These are phyloP conservation scores for Neopestalotiopsis clavispora DNA, from an alignment of 2,329 filamentous ascomycete species.

Conservation along the genomic window DNA sequence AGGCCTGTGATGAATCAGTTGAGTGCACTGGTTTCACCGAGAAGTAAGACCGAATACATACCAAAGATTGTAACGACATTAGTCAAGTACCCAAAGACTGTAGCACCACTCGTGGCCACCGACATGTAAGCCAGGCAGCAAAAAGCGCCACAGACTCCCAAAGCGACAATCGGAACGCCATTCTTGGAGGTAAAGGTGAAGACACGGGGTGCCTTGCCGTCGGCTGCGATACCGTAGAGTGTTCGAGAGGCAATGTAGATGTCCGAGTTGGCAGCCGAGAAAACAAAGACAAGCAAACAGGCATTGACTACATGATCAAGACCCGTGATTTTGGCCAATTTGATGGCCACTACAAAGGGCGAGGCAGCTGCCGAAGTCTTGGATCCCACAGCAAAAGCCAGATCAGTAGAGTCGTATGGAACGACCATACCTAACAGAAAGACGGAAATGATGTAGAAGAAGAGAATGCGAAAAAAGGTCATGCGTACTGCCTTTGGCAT, in stretches of 20 bases:
- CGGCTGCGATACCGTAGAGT: conserved; percentile 58
- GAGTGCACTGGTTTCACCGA: not conserved
- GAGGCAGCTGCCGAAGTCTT: conserved; percentile 51
- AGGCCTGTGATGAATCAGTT: not conserved
- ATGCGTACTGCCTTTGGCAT: conserved; percentile 6
- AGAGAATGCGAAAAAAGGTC: conserved; percentile 9
- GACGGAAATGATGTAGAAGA: conserved; percentile 13
- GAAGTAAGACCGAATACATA: not conserved
- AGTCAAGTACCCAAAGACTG: not conserved
- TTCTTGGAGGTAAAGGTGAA: not conserved
- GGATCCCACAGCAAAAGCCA: conserved; percentile 25
- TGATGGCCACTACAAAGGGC: conserved; percentile 57
- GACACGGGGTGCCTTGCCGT: conserved; percentile 51
- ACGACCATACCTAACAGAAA: conserved; percentile 10
- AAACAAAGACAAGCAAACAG: conserved; percentile 58
- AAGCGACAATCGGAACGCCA: not conserved
- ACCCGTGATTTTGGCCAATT: conserved; percentile 50
- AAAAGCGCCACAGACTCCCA: not conserved
- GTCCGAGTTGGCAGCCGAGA: conserved; percentile 62
- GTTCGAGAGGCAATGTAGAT: conserved; percentile 62
- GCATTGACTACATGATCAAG: conserved; percentile 64
- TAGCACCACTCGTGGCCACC: not conserved
- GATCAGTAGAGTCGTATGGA: not conserved
- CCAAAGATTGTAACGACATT: not conserved
- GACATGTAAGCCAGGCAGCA: not conserved